Evolutionary conservation across 805 yeast species (phyloP).

Genomic region (Candida anglica): DNA sequence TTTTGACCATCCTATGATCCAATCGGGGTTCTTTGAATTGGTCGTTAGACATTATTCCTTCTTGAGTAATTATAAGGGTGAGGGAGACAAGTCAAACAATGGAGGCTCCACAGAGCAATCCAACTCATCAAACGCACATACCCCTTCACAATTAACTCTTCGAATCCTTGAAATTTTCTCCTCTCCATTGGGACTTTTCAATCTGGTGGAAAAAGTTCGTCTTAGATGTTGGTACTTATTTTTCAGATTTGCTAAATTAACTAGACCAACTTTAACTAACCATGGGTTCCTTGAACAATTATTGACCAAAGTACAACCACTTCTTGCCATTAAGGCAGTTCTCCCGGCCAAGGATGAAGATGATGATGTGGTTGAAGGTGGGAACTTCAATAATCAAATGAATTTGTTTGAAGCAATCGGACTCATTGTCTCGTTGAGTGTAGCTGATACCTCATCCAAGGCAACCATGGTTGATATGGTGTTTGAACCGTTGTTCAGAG

Average conservation of each 20-base stretch:
- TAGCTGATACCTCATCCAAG: constrained; percentile 22
- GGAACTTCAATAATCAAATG: constrained; percentile 71
- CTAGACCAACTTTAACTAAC: constrained; percentile 57
- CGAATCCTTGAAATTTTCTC: constrained; percentile 75
- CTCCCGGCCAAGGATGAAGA: constrained; percentile 54
- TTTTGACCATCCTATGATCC: constrained; percentile 77
- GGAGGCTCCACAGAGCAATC: neutral
- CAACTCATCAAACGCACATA: neutral
- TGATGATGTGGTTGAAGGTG: constrained; percentile 42
- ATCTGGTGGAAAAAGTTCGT: constrained; percentile 67
- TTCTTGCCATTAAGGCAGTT: constrained; percentile 61
- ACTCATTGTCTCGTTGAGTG: constrained; percentile 53
- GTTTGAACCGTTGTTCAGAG: constrained; percentile 70
- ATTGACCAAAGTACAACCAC: constrained; percentile 55
- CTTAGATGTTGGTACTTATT: constrained; percentile 88
- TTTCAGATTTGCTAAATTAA: constrained; percentile 72
- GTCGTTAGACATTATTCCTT: constrained; percentile 74
- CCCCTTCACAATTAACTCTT: constrained; percentile 40
- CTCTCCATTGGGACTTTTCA: constrained; percentile 78
- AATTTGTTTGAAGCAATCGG: constrained; percentile 87
- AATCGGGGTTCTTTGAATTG: constrained; percentile 77
- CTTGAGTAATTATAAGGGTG: constrained; percentile 29
- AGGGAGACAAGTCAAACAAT: constrained; percentile 38
- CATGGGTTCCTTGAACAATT: constrained; percentile 49
- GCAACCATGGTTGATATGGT: constrained; percentile 56